A percentile compares a stretch with the other conserved stretches of the same genome.
Conservation (phyloP, 2,329 filamentous ascomycete species). For the Cadophora sp. region DNA sequence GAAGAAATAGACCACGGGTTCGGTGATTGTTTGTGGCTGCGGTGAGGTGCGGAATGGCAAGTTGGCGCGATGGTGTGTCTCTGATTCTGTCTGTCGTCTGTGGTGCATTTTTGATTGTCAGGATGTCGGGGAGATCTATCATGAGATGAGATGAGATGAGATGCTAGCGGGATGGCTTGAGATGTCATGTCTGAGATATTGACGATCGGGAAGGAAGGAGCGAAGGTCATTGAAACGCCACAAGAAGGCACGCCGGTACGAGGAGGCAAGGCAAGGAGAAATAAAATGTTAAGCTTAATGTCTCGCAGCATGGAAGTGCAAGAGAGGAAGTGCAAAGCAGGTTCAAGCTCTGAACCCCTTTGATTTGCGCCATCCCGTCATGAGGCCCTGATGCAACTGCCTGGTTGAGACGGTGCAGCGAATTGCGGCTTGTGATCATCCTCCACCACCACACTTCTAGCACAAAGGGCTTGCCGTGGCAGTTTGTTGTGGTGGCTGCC, state of each 20-base stretch:
- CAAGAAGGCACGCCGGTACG: neutral
- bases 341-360: constrained; percentile 20
- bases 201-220: constrained; percentile 14
- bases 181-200: constrained; percentile 2
- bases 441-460: constrained; percentile 2
- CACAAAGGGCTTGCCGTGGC: neutral
- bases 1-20: constrained; percentile 19
- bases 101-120: neutral
- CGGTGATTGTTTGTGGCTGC: constrained; percentile 24
- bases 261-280: constrained; percentile 5
- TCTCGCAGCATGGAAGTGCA: neutral
- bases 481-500: neutral
- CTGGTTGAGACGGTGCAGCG: constrained; percentile 21
- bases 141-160: neutral
- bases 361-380: constrained; percentile 20
- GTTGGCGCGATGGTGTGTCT: neutral
- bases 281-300: constrained; percentile 14
- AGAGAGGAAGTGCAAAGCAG: constrained; percentile 1
- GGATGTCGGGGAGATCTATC: neutral
- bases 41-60: neutral
- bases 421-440: constrained; percentile 28
- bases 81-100: neutral
- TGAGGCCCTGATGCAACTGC: constrained; percentile 21
- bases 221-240: constrained; percentile 1
- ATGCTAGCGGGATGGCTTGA: neutral